Evolutionary conservation across 2,329 filamentous ascomycete species (phyloP).

Genomic region (Nemania bipapillata): DNA sequence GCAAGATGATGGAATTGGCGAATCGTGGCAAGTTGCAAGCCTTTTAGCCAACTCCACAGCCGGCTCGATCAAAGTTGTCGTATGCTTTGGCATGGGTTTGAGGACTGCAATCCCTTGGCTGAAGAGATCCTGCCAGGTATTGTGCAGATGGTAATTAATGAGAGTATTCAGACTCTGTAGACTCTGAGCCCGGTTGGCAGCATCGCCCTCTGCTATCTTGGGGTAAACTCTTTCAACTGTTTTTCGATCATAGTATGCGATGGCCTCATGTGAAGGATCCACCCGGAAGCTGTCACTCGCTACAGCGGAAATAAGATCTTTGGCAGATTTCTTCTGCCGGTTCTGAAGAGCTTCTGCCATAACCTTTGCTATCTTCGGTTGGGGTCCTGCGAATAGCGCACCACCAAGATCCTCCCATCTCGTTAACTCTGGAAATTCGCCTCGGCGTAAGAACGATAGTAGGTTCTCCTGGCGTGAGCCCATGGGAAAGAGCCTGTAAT

Average conservation of each 20-base stretch:
- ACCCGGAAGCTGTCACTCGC: slow-evolving; percentile 69
- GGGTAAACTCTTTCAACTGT: slow-evolving; percentile 74
- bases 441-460: slow-evolving; percentile 77
- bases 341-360: slow-evolving; percentile 70
- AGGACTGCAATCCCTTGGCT: slow-evolving; percentile 80
- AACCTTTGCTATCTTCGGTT: slow-evolving; percentile 69
- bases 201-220: slow-evolving; percentile 71
- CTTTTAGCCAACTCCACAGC: slow-evolving; percentile 78
- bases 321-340: slow-evolving; percentile 65
- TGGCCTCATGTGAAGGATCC: slow-evolving; percentile 71
- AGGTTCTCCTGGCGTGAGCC: slow-evolving; percentile 76
- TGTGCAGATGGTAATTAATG: slow-evolving; percentile 86
- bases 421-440: slow-evolving; percentile 77
- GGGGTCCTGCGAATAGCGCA: slow-evolving; percentile 78
- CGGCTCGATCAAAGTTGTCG: slow-evolving; percentile 75
- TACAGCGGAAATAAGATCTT: slow-evolving; percentile 71
- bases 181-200: slow-evolving; percentile 67
- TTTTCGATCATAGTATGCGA: slow-evolving; percentile 80
- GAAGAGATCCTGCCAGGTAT: slow-evolving; percentile 84
- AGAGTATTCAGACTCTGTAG: slow-evolving; percentile 75
- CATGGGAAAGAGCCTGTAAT: slow-evolving; percentile 88
- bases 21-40: slow-evolving; percentile 78
- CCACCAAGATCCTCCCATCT: slow-evolving; percentile 77
- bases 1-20: slow-evolving; percentile 79
- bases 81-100: slow-evolving; percentile 80